A percentile compares a stretch with the other conserved stretches of the same genome.
These are phyloP conservation scores for Flaveria sonorensis DNA, from an alignment of 129 eudicot genomes.

Conservation along the genomic window DNA sequence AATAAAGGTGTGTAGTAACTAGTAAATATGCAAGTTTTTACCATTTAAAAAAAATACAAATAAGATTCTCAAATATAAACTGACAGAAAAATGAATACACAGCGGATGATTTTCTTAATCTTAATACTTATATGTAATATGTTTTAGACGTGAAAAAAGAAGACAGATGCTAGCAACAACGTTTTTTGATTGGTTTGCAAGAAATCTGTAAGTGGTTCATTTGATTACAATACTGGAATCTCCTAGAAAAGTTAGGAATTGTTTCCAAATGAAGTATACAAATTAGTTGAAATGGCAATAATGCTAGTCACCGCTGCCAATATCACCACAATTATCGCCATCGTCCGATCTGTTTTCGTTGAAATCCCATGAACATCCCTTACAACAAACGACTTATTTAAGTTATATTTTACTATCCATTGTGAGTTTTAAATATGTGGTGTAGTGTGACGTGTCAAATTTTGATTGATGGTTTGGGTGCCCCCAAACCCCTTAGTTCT, in stretches of 20 bases:
- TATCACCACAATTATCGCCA: conserved; percentile 63
- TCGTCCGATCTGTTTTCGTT: conserved; percentile 49
- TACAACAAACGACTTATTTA: background rate
- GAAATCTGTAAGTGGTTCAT: background rate
- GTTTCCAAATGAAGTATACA: conserved; percentile 43
- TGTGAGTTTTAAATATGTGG: too few species aligned
- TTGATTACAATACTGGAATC: background rate
- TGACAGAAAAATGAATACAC: background rate
- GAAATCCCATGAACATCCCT: conserved; percentile 75
- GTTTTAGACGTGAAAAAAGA: background rate
- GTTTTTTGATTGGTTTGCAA: background rate
- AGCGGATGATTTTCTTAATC: background rate
- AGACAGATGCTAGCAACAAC: background rate
- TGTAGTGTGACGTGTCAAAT: too few species aligned
- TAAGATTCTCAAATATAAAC: background rate
- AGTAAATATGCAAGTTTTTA: background rate
- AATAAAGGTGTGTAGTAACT: too few species aligned
- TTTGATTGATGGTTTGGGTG: too few species aligned
- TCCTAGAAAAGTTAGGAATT: background rate
- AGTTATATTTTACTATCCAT: background rate
- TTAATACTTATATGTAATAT: background rate
- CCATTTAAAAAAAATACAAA: background rate
- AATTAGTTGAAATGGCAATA: conserved; percentile 64
- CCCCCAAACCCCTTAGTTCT: too few species aligned
- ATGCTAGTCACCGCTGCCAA: conserved; percentile 69